These are phyloP conservation scores for Eragrostis nindensis DNA, from an alignment of 176 grass and related monocot genomes.

Conservation along the genomic window DNA sequence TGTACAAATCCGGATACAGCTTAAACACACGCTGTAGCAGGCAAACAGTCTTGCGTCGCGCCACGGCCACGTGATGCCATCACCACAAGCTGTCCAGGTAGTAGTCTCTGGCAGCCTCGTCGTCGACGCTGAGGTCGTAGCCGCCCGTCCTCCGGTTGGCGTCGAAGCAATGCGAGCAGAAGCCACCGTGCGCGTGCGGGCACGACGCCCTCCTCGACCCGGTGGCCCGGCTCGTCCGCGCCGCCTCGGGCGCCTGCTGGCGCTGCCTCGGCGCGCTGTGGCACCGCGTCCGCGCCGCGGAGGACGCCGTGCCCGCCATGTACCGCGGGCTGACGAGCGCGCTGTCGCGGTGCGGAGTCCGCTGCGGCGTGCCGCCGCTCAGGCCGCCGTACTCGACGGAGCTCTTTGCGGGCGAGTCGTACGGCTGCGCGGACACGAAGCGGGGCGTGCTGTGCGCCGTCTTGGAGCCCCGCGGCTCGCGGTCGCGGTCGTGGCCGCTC, in stretches of 20 bases:
- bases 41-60: not conserved
- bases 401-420: constrained; percentile 56
- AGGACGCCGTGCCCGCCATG: constrained; percentile 84
- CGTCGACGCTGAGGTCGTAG: constrained; percentile 26
- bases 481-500: not conserved
- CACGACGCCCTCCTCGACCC: constrained; percentile 56
- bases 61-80: not conserved
- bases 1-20: constrained; percentile 29
- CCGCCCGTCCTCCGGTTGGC: constrained; percentile 8
- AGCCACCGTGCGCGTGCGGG: constrained; percentile 36
- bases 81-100: constrained; percentile 93
- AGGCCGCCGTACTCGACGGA: constrained; percentile 32
- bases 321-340: constrained; percentile 63
- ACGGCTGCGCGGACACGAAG: not conserved
- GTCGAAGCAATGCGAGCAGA: constrained; percentile 36
- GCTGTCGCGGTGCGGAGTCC: constrained; percentile 20
- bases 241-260: constrained; percentile 14
- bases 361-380: constrained; percentile 33
- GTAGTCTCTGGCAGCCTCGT: constrained; percentile 62
- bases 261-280: constrained; percentile 71
- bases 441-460: constrained; percentile 66
- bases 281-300: constrained; percentile 64
- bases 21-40: not conserved
- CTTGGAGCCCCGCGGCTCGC: constrained; percentile 38
- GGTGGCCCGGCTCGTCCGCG: constrained; percentile 23